Evolutionary conservation across 306 rosid genomes (phyloP).

Genomic region (Senna tora): DNA sequence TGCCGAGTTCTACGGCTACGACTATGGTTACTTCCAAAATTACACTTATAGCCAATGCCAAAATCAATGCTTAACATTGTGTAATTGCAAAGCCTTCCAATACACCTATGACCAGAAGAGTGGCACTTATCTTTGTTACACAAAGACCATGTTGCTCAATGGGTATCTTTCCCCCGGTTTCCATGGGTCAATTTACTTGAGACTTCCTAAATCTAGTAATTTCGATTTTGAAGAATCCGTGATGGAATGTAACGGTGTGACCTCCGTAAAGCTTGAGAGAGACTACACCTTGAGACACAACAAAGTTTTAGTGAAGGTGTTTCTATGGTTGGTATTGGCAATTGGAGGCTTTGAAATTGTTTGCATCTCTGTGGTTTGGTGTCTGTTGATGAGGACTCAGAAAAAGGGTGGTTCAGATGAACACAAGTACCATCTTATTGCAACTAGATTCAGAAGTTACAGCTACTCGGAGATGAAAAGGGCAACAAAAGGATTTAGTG

Average conservation of each 20-base stretch:
- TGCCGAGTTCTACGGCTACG: too few relatives aligned
- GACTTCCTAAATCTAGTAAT: background rate
- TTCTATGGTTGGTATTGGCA: background rate
- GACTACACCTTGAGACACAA: background rate
- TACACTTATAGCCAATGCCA: conserved; percentile 32
- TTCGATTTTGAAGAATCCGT: background rate
- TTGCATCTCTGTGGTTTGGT: background rate
- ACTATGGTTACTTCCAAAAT: too few relatives aligned
- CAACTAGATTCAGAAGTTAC: background rate
- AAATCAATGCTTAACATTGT: conserved; percentile 30
- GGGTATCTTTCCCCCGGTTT: background rate
- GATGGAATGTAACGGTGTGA: background rate
- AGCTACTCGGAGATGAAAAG: background rate
- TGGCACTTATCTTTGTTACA: background rate
- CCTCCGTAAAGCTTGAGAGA: background rate
- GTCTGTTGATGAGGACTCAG: background rate
- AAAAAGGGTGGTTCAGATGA: background rate
- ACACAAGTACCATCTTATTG: background rate
- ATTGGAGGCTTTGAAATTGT: too few relatives aligned
- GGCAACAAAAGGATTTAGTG: background rate
- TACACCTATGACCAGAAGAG: background rate
- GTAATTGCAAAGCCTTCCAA: background rate
- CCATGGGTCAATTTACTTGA: background rate
- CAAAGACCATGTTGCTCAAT: background rate
- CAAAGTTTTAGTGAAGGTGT: background rate